A percentile compares a stretch with the other conserved stretches of the same genome.
phyloP scores from a whole-genome alignment of 768 basidiomycete species.

The Russula sp. region DNA sequence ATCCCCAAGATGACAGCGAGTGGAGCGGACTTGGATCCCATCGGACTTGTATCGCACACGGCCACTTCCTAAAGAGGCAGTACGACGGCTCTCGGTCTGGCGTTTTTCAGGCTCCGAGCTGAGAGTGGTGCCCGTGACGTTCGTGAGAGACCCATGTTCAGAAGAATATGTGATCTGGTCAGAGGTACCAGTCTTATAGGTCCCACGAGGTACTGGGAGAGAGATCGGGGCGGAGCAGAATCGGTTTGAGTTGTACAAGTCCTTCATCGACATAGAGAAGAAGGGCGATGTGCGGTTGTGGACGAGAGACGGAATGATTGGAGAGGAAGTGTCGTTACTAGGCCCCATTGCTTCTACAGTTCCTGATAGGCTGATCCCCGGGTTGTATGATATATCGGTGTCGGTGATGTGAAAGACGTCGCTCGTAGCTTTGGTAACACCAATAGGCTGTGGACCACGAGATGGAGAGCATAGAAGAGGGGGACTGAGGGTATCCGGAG shows the following conservation, averaged over 20 bases:
- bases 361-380: background rate
- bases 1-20: background rate
- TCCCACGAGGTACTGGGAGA: background rate
- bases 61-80: background rate
- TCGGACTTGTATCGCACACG: conserved; percentile 14
- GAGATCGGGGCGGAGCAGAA: too few species aligned
- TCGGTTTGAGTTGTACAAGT: background rate
- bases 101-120: background rate
- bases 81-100: background rate
- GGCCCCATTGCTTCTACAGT: background rate
- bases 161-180: background rate
- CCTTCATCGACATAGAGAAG: conserved; percentile 2
- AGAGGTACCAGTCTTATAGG: background rate
- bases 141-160: background rate
- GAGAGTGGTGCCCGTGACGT: too few species aligned
- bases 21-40: conserved; percentile 5
- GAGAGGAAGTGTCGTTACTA: background rate
- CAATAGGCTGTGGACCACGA: background rate
- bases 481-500: background rate
- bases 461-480: background rate
- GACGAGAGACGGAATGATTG: background rate
- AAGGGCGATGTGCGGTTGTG: background rate
- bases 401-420: background rate
- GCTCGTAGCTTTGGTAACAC: background rate
- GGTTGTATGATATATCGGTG: background rate